Conservation (phyloP, 2,329 filamentous ascomycete species). For the Dothidotthia symphoricarpi region DNA sequence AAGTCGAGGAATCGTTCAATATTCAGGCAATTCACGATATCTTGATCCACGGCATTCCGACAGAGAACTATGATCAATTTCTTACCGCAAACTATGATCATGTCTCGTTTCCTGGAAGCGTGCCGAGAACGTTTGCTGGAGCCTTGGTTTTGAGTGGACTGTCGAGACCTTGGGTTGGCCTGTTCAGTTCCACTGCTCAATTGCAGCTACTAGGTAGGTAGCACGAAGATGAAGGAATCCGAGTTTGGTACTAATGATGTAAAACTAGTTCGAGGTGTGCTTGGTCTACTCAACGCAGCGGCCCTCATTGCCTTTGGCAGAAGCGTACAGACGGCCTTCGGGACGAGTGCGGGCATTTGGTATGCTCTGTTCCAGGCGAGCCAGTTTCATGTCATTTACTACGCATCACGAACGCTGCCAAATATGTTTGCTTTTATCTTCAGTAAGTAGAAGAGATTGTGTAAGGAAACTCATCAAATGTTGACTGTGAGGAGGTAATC, state of each 20-base stretch:
- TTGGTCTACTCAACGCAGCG: slow-evolving; percentile 73
- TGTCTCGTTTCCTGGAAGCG: slow-evolving; percentile 82
- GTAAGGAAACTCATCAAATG: not conserved
- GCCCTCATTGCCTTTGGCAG: slow-evolving; percentile 66
- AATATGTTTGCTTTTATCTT: slow-evolving; percentile 95
- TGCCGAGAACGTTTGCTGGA: slow-evolving; percentile 87
- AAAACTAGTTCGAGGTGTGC: slow-evolving; percentile 63
- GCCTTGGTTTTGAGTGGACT: slow-evolving; percentile 71
- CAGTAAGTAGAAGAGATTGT: slow-evolving; percentile 54
- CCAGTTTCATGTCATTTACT: slow-evolving; percentile 93
- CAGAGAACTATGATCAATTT: slow-evolving; percentile 51
- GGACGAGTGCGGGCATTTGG: slow-evolving; percentile 69
- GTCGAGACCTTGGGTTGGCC: slow-evolving; percentile 63
- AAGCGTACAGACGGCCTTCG: slow-evolving; percentile 66
- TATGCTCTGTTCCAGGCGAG: slow-evolving; percentile 73
- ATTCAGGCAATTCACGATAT: slow-evolving; percentile 93
- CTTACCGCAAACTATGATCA: slow-evolving; percentile 77
- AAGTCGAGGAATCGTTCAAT: slow-evolving; percentile 98
- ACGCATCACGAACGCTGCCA: slow-evolving; percentile 84
- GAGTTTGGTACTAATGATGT: slow-evolving; percentile 1
- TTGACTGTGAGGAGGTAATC: slow-evolving; percentile 55
- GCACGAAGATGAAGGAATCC: not conserved
- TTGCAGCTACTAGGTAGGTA: slow-evolving; percentile 56
- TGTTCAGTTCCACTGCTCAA: slow-evolving; percentile 58
- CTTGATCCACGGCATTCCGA: slow-evolving; percentile 73